Evolutionary conservation across 2,329 filamentous ascomycete genomes (phyloP), one percentile per base, ranked within the genome.

Genomic region (Arthrobotrys megalospora): DNA sequence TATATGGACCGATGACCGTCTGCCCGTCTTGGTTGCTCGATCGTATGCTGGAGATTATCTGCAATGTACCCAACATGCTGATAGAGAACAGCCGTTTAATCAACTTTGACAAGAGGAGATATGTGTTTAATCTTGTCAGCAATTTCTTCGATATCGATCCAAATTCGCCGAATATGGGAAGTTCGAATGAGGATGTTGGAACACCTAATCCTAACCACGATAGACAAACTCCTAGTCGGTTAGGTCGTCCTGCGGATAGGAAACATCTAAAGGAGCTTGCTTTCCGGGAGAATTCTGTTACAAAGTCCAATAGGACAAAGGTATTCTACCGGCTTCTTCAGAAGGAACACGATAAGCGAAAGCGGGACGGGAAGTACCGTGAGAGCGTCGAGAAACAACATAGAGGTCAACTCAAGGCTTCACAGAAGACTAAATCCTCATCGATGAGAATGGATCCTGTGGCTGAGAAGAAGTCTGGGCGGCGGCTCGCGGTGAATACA

Each of bases 31-130:
- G 82, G 82, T 76, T 82, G 24, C 73, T 82, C 28, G 82, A 82
- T 66, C 78, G 82, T 11, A 80, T 82, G 69, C 67, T 82, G 6
- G 82, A 82, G 64, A 82, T 82, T 41, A 80, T 82, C 53, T 82
- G 82, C 64, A 81, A 82, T 48, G 82, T 82, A n/a, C 82, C 82
- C 10, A 82, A 82, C 55, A 82, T 82, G 82, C 80, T 82, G 14
- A 81, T 82, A 21, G 82, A 82, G 41, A 82, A 82, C 41, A 82
- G 82, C 36, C 81, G 82, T 50, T 75, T 82, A 52, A 82, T 82
- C 32, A 82, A 82, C 43, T 82, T 82, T 48, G 82, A 82, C 68
- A 82, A 82, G 78, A 80, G 82, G 19, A 80, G 82, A 66, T 82
- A 82, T 67, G 82, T 82, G 34, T 82, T 82, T 65, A 82, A 82